Evolutionary conservation across 2,329 filamentous ascomycete species (phyloP).

Genomic region (Ophiocordyceps polyrhachis-furcata): DNA sequence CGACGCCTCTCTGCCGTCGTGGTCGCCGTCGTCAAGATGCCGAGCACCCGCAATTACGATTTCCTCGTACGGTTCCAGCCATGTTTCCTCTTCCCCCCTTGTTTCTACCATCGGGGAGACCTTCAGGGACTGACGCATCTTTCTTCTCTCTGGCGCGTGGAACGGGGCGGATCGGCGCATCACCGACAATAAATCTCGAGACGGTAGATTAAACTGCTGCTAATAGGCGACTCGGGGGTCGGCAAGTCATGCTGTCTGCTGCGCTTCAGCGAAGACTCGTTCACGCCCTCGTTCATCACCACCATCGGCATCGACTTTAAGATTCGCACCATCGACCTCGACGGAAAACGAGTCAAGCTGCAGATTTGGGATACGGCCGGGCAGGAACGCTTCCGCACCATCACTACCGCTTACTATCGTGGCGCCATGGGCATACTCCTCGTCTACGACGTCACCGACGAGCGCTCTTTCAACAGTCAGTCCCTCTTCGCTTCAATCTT

Average conservation of each 20-base stretch:
- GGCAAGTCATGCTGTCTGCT: slow-evolving; percentile 95
- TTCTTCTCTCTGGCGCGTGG: too few relatives aligned
- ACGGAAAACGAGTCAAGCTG: slow-evolving; percentile 96
- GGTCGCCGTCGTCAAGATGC: slow-evolving; percentile 41
- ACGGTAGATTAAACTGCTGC: slow-evolving; percentile 79
- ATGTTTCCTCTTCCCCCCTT: background rate
- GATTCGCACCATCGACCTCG: slow-evolving; percentile 96
- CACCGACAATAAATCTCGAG: too few relatives aligned
- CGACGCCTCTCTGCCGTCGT: background rate
- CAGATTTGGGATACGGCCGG: slow-evolving; percentile 99
- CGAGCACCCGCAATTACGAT: slow-evolving; percentile 96
- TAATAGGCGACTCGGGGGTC: slow-evolving; percentile 92
- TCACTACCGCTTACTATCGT: slow-evolving; percentile 96
- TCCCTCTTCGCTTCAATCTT: slow-evolving; percentile 1
- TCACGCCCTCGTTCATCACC: slow-evolving; percentile 94
- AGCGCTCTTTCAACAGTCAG: slow-evolving; percentile 87
- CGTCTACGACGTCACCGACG: slow-evolving; percentile 96
- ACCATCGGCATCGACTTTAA: slow-evolving; percentile 99
- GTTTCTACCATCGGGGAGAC: background rate
- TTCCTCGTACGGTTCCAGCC: slow-evolving; percentile 55
- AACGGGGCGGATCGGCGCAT: background rate
- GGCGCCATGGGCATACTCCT: slow-evolving; percentile 96
- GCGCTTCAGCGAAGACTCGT: slow-evolving; percentile 93
- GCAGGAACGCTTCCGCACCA: slow-evolving; percentile 95
- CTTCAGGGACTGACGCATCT: background rate